phyloP scores from a whole-genome alignment of 768 basidiomycete species.

The Multifurca ochricompacta region DNA sequence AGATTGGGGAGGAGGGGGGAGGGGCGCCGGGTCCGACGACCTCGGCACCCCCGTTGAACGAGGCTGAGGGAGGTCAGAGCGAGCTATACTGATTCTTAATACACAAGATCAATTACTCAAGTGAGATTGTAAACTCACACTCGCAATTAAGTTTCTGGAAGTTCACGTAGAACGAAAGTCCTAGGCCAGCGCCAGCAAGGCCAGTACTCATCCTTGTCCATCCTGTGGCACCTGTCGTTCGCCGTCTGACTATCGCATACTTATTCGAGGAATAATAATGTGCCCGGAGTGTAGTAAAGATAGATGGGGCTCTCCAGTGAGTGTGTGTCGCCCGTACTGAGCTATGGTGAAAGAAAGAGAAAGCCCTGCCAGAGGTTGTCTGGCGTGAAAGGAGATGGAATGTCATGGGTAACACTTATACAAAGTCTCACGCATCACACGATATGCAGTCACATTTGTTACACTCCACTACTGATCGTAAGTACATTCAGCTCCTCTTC shows the following conservation, averaged over 20 bases:
- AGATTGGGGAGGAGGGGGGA: constrained; percentile 58
- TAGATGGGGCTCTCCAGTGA: neutral
- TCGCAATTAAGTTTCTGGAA: constrained; percentile 12
- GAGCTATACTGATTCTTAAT: neutral
- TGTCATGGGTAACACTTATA: constrained; percentile 11
- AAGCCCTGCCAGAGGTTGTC: neutral
- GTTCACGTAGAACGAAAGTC: constrained; percentile 4
- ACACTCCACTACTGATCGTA: neutral
- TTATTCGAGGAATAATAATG: neutral
- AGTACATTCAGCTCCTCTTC: neutral
- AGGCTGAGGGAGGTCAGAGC: neutral
- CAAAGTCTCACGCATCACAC: too few relatives aligned
- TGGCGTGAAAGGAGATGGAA: constrained; percentile 5
- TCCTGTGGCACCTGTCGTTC: neutral
- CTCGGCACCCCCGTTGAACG: neutral
- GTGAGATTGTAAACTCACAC: neutral
- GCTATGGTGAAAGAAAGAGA: neutral
- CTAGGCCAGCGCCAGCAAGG: constrained; percentile 7
- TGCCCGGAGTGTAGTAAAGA: neutral
- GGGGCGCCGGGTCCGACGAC: neutral
- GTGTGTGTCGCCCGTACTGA: neutral
- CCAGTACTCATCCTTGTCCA: constrained; percentile 1
- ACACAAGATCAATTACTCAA: neutral
- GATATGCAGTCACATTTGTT: too few relatives aligned
- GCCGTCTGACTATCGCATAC: neutral